phyloP scores from a whole-genome alignment of 495 filamentous ascomycete species.

The Aspergillus cristatus region DNA sequence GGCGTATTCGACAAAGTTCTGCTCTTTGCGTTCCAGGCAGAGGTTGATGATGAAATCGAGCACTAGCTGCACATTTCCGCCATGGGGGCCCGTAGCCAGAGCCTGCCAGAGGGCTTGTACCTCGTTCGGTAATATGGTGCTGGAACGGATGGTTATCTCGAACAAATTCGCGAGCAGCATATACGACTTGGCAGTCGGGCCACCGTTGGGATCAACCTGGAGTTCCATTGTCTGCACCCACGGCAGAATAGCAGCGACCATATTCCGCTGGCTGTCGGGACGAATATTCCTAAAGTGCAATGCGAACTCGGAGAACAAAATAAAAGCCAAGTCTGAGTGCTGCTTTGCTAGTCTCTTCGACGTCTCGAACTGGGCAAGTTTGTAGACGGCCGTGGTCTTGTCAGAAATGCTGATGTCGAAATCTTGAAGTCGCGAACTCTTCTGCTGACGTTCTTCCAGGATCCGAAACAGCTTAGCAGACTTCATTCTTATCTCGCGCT shows the following conservation, averaged over 20 bases:
- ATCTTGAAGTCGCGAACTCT: slow-evolving; percentile 85
- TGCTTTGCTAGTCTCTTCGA: slow-evolving; percentile 83
- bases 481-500: slow-evolving; percentile 78
- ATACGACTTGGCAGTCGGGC: slow-evolving; percentile 81
- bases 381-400: slow-evolving; percentile 96
- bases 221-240: slow-evolving; percentile 95
- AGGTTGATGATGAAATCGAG: slow-evolving; percentile 92
- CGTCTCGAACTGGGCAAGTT: slow-evolving; percentile 91
- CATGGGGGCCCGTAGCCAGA: slow-evolving; percentile 83
- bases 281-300: slow-evolving; percentile 79
- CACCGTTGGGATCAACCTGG: slow-evolving; percentile 88
- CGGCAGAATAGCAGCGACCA: slow-evolving; percentile 87
- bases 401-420: slow-evolving; percentile 98
- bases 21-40: slow-evolving; percentile 85
- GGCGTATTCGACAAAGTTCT: slow-evolving; percentile 94
- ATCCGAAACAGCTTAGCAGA: slow-evolving; percentile 75
- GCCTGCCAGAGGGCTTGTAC: slow-evolving; percentile 98
- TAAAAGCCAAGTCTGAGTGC: slow-evolving; percentile 80
- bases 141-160: slow-evolving; percentile 89
- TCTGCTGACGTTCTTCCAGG: slow-evolving; percentile 75
- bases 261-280: slow-evolving; percentile 76
- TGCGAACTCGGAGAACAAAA: slow-evolving; percentile 90
- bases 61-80: slow-evolving; percentile 89
- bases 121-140: slow-evolving; percentile 83
- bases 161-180: slow-evolving; percentile 93